phyloP scores from a whole-genome alignment of 2,329 filamentous ascomycete genomes.

The Fusarium longipes region DNA sequence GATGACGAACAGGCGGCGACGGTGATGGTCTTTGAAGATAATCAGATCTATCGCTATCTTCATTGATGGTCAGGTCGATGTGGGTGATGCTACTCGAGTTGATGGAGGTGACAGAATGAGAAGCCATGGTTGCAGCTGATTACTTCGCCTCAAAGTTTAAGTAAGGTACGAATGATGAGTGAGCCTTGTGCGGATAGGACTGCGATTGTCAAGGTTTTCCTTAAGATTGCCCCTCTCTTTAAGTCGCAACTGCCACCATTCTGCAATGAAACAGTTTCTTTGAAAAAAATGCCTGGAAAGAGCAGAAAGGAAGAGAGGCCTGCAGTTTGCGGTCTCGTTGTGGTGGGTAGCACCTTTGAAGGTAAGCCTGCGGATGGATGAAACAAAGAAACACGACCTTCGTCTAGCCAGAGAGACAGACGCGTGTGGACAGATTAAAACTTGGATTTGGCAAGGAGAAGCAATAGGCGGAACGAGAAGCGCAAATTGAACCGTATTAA shows the following conservation, averaged over 20 bases:
- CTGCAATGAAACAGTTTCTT: conserved; percentile 23
- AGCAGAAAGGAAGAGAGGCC: neutral
- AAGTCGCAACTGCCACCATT: conserved; percentile 42
- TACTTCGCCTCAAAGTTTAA: conserved; percentile 33
- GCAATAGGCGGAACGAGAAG: conserved; percentile 7
- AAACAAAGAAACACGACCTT: conserved; percentile 31
- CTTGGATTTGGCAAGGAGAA: conserved; percentile 11
- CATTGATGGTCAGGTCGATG: conserved; percentile 39
- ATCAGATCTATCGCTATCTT: conserved; percentile 16
- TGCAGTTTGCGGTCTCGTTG: conserved; percentile 17
- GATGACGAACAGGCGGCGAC: neutral
- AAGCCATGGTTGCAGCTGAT: conserved; percentile 31
- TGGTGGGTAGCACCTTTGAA: conserved; percentile 26
- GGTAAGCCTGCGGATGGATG: conserved; percentile 4
- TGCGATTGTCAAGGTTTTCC: conserved; percentile 38
- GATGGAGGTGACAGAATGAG: conserved; percentile 13
- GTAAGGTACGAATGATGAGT: conserved; percentile 9
- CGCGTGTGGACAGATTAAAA: conserved; percentile 36
- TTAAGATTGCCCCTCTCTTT: conserved; percentile 44
- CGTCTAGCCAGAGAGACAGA: conserved; percentile 29
- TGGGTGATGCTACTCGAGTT: neutral
- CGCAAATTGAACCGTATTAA: neutral
- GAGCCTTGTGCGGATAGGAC: neutral
- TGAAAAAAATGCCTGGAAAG: neutral
- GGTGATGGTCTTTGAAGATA: neutral